These are phyloP conservation scores for Echites panduratus DNA, from an alignment of 257 asterid species.

Conservation along the genomic window DNA sequence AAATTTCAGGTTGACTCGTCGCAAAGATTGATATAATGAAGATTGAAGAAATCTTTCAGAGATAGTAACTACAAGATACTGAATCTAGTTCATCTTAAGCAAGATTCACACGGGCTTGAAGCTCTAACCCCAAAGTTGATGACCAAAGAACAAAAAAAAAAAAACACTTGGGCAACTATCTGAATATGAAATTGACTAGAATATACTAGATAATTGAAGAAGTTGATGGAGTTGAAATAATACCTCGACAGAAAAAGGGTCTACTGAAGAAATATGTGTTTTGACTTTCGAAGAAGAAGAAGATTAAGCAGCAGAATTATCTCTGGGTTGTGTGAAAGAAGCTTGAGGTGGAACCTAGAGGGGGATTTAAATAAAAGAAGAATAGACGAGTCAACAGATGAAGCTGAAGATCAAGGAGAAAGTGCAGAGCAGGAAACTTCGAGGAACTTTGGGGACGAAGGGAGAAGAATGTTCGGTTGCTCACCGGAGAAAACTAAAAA, in stretches of 20 bases:
- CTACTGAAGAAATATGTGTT: neutral
- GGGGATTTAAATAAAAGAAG: neutral
- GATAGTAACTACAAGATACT: neutral
- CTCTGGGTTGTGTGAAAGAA: neutral
- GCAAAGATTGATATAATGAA: neutral
- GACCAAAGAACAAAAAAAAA: neutral
- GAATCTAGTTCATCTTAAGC: neutral
- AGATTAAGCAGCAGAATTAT: neutral
- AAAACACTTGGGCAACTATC: neutral
- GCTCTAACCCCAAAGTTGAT: constrained; percentile 3
- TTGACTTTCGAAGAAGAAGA: neutral
- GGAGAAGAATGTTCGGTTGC: neutral
- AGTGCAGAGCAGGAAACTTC: neutral
- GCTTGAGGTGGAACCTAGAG: neutral
- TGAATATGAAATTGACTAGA: neutral
- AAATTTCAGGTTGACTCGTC: no score
- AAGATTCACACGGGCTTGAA: neutral
- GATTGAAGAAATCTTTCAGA: neutral
- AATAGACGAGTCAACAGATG: constrained; percentile 5
- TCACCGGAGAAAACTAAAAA: neutral
- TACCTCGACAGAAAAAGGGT: neutral
- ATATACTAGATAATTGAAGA: neutral
- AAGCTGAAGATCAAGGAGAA: neutral
- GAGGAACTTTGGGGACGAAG: neutral
- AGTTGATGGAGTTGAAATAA: neutral